A percentile compares a stretch with the other conserved stretches of the same genome.
These are phyloP conservation scores for Piper betle DNA, from an alignment of 164 flowering plant species.

Conservation along the genomic window DNA sequence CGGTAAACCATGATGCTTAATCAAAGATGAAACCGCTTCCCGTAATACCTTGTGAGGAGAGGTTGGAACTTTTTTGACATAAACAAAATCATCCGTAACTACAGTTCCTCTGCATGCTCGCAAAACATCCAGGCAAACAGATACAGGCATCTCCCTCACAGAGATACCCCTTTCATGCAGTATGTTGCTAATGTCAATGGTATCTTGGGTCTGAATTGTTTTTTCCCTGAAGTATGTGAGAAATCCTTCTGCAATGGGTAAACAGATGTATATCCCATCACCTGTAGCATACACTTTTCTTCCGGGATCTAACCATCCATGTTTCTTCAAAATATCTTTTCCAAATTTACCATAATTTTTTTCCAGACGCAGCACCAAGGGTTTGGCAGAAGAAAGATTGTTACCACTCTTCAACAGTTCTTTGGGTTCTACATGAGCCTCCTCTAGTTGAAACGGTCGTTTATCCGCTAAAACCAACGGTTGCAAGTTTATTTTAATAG, in stretches of 20 bases:
- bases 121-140: conserved; percentile 34
- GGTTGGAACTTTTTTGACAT: conserved; percentile 33
- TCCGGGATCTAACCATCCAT: conserved; percentile 77
- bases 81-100: conserved; percentile 29
- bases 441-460: conserved; percentile 8
- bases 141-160: conserved; percentile 18
- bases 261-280: conserved; percentile 44
- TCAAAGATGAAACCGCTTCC: conserved; percentile 49
- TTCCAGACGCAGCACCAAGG: conserved; percentile 49
- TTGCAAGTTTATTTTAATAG: conserved; percentile 46
- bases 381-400: conserved; percentile 7
- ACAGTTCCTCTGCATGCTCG: conserved; percentile 42
- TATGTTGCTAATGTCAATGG: conserved; percentile 9
- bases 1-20: conserved; percentile 40
- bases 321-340: conserved; percentile 72
- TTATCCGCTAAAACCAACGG: conserved; percentile 14
- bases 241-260: conserved; percentile 60
- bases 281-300: conserved; percentile 50
- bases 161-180: conserved; percentile 9
- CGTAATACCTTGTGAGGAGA: conserved; percentile 54
- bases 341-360: conserved; percentile 56
- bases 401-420: conserved; percentile 6
- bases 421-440: conserved; percentile 8
- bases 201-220: conserved; percentile 9
- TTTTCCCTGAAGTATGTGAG: conserved; percentile 22